Conservation (phyloP, 2,329 filamentous ascomycete genomes). For the Didymella glomerata region DNA sequence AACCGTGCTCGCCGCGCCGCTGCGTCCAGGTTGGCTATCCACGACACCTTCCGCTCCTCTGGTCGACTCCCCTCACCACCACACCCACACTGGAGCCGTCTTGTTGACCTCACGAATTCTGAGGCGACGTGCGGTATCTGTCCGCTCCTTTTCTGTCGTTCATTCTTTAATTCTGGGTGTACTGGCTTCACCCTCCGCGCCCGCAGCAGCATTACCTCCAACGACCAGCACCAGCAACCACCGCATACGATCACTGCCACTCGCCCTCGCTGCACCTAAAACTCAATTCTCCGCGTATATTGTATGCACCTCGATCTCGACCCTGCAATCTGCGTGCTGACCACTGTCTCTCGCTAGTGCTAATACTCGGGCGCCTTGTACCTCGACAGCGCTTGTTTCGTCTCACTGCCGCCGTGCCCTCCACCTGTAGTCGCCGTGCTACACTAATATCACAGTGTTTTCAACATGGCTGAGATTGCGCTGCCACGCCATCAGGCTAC, state of each 20-base stretch:
- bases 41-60: constrained; percentile 35
- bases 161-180: constrained; percentile 52
- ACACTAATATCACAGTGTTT: constrained; percentile 32
- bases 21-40: constrained; percentile 31
- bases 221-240: constrained; percentile 17
- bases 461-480: constrained; percentile 50
- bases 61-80: constrained; percentile 26
- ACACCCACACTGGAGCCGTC: constrained; percentile 40
- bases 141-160: constrained; percentile 48
- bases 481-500: constrained; percentile 53
- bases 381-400: constrained; percentile 52
- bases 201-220: constrained; percentile 23
- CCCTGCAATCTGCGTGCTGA: constrained; percentile 44
- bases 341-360: constrained; percentile 34
- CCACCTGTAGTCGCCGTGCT: constrained; percentile 34
- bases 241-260: constrained; percentile 15
- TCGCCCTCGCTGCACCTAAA: constrained; percentile 15
- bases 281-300: constrained; percentile 21
- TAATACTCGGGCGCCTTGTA: constrained; percentile 47
- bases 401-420: constrained; percentile 46
- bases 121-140: constrained; percentile 47
- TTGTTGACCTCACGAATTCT: constrained; percentile 42
- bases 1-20: constrained; percentile 30
- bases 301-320: constrained; percentile 35
- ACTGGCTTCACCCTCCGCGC: constrained; percentile 46